These are phyloP conservation scores for Juncus inflexus DNA, from an alignment of 176 grass and related monocot genomes.

Conservation along the genomic window DNA sequence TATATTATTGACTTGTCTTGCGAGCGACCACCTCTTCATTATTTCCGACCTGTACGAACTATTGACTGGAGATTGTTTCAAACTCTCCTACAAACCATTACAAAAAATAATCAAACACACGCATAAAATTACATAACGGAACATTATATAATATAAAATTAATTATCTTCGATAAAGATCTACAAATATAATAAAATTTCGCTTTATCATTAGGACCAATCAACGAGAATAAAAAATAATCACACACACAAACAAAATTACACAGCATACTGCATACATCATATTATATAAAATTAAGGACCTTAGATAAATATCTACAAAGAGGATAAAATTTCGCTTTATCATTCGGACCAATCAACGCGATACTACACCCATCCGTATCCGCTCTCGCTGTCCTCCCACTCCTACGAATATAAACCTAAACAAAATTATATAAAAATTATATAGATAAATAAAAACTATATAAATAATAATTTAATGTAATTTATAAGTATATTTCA, in stretches of 20 bases:
- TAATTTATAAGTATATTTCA: conserved; percentile 50
- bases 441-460: background rate
- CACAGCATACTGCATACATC: conserved; percentile 8
- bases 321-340: conserved; percentile 81
- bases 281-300: conserved; percentile 37
- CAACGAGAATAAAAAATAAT: no score
- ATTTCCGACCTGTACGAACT: conserved; percentile 69
- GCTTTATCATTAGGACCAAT: conserved; percentile 74
- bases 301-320: conserved; percentile 85
- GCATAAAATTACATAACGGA: conserved; percentile 19
- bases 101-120: no score
- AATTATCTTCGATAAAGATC: conserved; percentile 76
- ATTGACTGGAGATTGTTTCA: conserved; percentile 82
- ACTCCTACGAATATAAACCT: conserved; percentile 99
- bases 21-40: conserved; percentile 61
- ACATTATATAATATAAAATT: background rate
- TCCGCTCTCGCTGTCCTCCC: conserved; percentile 81
- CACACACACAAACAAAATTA: no score
- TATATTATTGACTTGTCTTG: conserved; percentile 79
- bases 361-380: conserved; percentile 80
- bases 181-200: conserved; percentile 80
- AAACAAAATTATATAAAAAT: conserved; percentile 13
- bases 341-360: conserved; percentile 65
- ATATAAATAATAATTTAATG: no score
- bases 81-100: conserved; percentile 79